These are phyloP conservation scores for Ophiostoma sp. DNA, from an alignment of 2,329 filamentous ascomycete genomes.

Conservation along the genomic window DNA sequence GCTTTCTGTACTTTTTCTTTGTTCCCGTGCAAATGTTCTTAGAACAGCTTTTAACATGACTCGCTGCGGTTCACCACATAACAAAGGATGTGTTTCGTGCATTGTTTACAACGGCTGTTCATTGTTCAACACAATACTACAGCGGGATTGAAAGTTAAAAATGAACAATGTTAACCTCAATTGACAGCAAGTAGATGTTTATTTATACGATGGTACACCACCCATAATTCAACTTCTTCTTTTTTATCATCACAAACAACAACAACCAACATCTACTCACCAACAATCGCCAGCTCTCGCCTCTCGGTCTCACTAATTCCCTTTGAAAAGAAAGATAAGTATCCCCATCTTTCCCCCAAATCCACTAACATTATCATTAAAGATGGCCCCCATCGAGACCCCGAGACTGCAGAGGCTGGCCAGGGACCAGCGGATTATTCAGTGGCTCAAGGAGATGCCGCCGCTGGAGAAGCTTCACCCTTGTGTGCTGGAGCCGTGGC, in stretches of 20 bases:
- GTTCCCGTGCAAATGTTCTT: background rate
- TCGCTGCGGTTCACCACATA: background rate
- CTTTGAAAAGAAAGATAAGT: background rate
- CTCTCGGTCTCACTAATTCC: background rate
- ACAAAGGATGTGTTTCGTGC: background rate
- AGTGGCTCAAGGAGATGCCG: background rate
- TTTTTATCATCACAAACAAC: background rate
- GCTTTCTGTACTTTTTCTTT: background rate
- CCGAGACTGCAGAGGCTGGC: slow-evolving; percentile 1
- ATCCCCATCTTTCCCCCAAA: background rate
- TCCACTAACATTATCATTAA: background rate
- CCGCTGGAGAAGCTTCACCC: background rate
- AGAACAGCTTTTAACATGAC: background rate
- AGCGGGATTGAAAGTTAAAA: background rate
- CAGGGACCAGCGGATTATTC: background rate
- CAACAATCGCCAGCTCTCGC: background rate
- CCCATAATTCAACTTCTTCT: too few species aligned
- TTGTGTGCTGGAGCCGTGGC: background rate
- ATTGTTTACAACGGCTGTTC: background rate
- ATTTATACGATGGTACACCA: background rate
- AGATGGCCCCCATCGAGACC: background rate
- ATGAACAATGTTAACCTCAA: background rate
- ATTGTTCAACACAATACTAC: background rate
- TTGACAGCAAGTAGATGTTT: background rate
- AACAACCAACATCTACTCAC: background rate